Conservation (phyloP, 2,329 filamentous ascomycete species). For the Ceratocystis smalleyi region DNA sequence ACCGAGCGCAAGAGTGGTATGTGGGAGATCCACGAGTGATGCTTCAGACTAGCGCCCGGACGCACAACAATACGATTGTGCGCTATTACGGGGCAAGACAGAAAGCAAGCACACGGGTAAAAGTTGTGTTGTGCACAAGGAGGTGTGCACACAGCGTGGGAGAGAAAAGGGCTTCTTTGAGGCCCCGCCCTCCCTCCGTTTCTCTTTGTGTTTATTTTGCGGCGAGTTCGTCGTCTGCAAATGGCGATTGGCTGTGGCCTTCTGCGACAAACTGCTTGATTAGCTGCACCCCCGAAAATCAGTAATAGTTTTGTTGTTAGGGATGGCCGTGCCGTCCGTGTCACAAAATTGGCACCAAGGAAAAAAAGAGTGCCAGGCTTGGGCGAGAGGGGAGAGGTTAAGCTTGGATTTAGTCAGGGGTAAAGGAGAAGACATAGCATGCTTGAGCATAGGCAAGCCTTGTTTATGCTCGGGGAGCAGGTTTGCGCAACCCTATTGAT, state of each 20-base stretch:
- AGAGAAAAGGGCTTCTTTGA: background rate
- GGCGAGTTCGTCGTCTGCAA: background rate
- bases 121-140: background rate
- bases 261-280: background rate
- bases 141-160: background rate
- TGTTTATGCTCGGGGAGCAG: background rate
- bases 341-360: constrained; percentile 2
- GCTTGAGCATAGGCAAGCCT: background rate
- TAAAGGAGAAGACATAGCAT: background rate
- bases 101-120: background rate
- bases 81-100: background rate
- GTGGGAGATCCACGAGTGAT: background rate
- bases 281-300: background rate
- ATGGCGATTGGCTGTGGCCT: background rate
- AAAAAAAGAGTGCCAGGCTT: background rate
- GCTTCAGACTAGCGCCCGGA: constrained; percentile 1
- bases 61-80: background rate
- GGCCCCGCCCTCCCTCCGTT: background rate
- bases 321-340: constrained; percentile 2
- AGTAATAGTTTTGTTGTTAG: background rate
- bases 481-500: background rate
- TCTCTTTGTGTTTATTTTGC: background rate
- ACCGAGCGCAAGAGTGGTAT: background rate
- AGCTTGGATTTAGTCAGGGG: constrained; percentile 2
- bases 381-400: background rate